Conservation (phyloP, 176 grass and related monocot species). For the Panicum miliaceum region DNA sequence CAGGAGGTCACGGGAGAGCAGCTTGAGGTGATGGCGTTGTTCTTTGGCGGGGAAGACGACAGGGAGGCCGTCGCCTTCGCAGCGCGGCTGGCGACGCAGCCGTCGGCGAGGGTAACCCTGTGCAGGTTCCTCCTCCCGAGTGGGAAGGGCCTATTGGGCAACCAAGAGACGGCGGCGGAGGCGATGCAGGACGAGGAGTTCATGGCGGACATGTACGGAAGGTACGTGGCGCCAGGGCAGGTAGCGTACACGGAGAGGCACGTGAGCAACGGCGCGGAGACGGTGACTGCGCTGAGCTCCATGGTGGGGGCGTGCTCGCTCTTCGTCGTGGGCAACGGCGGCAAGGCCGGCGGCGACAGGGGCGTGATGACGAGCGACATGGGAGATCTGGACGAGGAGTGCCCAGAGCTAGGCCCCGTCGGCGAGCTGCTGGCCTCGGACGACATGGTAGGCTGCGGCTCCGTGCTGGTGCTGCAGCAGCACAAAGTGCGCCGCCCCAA, state of each 20-base stretch:
- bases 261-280: constrained; percentile 61
- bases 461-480: constrained; percentile 67
- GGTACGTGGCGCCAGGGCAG: constrained; percentile 50
- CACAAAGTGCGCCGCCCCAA: constrained; percentile 24
- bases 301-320: constrained; percentile 67
- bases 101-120: constrained; percentile 44
- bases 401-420: constrained; percentile 66
- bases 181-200: constrained; percentile 56
- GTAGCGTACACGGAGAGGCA: constrained; percentile 55
- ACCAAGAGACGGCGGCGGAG: background rate
- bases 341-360: background rate
- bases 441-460: constrained; percentile 58
- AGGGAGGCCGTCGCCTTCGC: constrained; percentile 66
- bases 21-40: constrained; percentile 57
- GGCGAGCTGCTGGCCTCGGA: constrained; percentile 79
- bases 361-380: constrained; percentile 50
- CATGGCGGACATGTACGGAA: constrained; percentile 42
- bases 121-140: constrained; percentile 41
- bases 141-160: background rate
- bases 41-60: constrained; percentile 69
- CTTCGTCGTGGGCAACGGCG: constrained; percentile 59
- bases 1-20: background rate
- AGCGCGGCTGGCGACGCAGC: constrained; percentile 47
- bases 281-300: constrained; percentile 43
- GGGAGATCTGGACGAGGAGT: constrained; percentile 63